Base-by-base conservation (phyloP, 2,329 filamentous ascomycete genomes). In the Rhynchosporium secalis region DNA sequence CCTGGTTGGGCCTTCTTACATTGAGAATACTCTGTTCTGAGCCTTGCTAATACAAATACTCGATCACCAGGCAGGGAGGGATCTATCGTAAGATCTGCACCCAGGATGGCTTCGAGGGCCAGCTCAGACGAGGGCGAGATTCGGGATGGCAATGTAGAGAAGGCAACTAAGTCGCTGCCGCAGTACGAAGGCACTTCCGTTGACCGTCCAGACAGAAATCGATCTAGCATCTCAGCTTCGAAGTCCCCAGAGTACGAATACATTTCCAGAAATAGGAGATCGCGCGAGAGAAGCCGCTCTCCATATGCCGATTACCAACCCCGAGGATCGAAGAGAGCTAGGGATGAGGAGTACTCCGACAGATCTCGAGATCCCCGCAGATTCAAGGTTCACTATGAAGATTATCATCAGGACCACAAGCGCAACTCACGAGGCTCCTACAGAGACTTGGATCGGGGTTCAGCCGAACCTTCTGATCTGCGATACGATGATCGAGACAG, bases 61-160 rank as follows among this genome's bases (percentile, higher is more conserved):
- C 65, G 61, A 69, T 62, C 47, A 63, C 57, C 72, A 74, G 71
- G 67, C 69, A 74, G 71, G 72, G 33, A 20, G 33, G 33, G 71
- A 66, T 70, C 69, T 74, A 69, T 63, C 70, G 72, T 70, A 65
- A 59, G 61, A 62, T 62, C 62, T 63, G 67, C 64, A 71, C 56
- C 51, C 67, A 75, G 59, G 46, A 83, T 83, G 81, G 74, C 77
- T 69, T 79, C 80, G 66, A 75, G 78, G 77, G 78, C 83, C 71
- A 91, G 88, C 79, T 91, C 90, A 74, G 91, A 91, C 78, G 91
- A 96, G 79, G 91, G 92, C 79, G 92, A 96, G 81, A 92, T 94
- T 77, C 79, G 89, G 76, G 90, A 93, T 79, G 85, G 85, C 79
- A 82, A 83, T 78, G 83, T 81, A 82, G 83, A 85, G 79, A 95